Evolutionary conservation across 176 grass and related monocot genomes (phyloP), one percentile per base, ranked within the genome.

Genomic region (Eremochloa ophiuroides): DNA sequence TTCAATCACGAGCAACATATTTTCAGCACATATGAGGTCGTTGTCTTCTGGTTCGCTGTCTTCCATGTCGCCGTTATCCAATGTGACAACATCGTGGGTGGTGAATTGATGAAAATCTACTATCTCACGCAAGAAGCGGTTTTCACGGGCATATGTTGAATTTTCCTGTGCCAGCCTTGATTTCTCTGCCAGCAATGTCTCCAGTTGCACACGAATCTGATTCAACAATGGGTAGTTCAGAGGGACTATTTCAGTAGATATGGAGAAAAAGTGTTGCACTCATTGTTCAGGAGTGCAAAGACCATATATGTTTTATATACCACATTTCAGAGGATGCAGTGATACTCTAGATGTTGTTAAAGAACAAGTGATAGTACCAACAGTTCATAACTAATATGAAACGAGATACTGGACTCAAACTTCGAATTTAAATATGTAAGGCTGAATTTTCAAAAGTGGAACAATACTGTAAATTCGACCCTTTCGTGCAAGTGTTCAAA

Each of bases 31-130:
- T 18, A 15, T 34, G 6, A 29, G 25, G 68, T 33, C 56, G 18
- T 10, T 80, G 18, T 39, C 62, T 77, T 73, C 85, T 38, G 26
- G 66, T 13, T 81, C 72, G 6, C 7, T 59, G 8, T 83, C 79
- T 86, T 88, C 88, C 39, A 63, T 34, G 17, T 62, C 80, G 0
- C 59, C 72, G 6, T 84, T 85, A 26, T 62, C 75, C 76, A 90
- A 76, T 17, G 71, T 82, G 79, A 75, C 39, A 39, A 80, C 79
- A 5, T 80, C 65, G 2, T 86, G 74, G 26, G 60, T 42, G 9
- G 87, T 85, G 63, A 90, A 84, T 44, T 85, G 88, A 82, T 88
- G 88, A 74, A 90, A 93, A 28, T 93, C 91, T 46, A 93, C 88
- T 61, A 90, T 88, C 60, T 93, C 91, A 26, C 82, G 83, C 25